These are phyloP conservation scores for Acanthamoeba castellanii DNA, from an alignment of 208 protist species.

Conservation along the genomic window DNA sequence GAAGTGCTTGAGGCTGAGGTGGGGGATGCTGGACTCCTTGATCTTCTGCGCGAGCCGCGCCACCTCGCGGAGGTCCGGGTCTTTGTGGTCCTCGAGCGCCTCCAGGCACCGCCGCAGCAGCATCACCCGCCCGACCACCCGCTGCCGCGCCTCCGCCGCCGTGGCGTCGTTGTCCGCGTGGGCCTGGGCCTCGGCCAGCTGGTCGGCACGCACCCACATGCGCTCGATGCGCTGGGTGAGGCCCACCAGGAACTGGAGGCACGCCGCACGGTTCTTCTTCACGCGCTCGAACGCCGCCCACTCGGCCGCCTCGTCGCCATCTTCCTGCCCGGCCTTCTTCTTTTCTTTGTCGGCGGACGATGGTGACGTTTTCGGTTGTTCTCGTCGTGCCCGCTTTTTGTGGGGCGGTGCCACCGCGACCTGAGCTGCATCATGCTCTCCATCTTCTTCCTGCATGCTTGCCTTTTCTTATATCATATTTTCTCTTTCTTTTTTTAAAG, in stretches of 20 bases:
- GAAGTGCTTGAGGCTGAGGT: slow-evolving; percentile 58
- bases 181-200: neutral
- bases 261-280: slow-evolving; percentile 15
- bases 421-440: too few species aligned
- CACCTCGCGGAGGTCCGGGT: slow-evolving; percentile 7
- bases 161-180: too few species aligned
- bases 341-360: neutral
- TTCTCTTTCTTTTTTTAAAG: too few species aligned
- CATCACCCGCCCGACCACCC: neutral
- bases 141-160: neutral
- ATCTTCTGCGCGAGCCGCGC: slow-evolving; percentile 8
- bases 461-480: too few species aligned
- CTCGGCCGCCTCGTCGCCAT: neutral
- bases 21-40: neutral
- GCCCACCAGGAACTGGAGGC: slow-evolving; percentile 30
- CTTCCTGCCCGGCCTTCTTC: neutral
- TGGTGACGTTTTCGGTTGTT: neutral
- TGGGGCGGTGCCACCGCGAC: too few species aligned
- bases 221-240: slow-evolving; percentile 31
- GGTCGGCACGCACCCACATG: slow-evolving; percentile 27
- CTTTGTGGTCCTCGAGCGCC: neutral
- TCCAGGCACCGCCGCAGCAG: slow-evolving; percentile 5
- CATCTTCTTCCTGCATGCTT: too few species aligned
- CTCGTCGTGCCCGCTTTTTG: neutral
- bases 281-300: neutral